Percentiles rank a stretch among this genome's conserved stretches.
phyloP scores from a whole-genome alignment of 2,329 filamentous ascomycete species.

The Aspergillus fumigatiaffinis region DNA sequence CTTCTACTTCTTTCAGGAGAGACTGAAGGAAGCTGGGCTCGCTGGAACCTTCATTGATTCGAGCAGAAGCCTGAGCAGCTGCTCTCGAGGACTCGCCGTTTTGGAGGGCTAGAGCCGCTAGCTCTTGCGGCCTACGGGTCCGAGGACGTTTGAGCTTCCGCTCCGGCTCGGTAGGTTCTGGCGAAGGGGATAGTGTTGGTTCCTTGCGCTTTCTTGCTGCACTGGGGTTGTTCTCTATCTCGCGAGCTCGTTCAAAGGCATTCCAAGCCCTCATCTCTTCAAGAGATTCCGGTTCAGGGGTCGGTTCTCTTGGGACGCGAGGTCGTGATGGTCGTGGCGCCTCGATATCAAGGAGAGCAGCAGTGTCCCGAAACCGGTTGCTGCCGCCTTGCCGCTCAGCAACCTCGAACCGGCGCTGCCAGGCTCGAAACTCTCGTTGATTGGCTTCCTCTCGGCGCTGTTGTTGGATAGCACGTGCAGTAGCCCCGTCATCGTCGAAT shows the following conservation, averaged over 20 bases:
- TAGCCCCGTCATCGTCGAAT: constrained; percentile 67
- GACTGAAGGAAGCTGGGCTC: constrained; percentile 81
- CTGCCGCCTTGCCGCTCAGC: constrained; percentile 74
- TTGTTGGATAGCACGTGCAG: constrained; percentile 54
- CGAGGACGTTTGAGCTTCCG: constrained; percentile 84
- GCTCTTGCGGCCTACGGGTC: constrained; percentile 63
- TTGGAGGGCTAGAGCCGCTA: constrained; percentile 43
- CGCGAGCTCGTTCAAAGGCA: constrained; percentile 78
- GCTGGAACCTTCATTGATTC: constrained; percentile 39
- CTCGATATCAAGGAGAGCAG: constrained; percentile 55
- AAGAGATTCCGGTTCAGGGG: constrained; percentile 64
- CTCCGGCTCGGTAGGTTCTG: constrained; percentile 64
- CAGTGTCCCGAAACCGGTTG: constrained; percentile 67
- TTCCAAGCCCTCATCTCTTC: constrained; percentile 87
- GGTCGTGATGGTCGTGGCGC: constrained; percentile 40
- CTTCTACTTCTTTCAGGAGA: constrained; percentile 81
- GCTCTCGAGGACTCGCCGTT: constrained; percentile 38
- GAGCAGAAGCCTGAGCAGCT: constrained; percentile 28
- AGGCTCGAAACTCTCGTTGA: constrained; percentile 61
- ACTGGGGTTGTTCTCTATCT: constrained; percentile 54
- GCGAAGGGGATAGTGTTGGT: constrained; percentile 73
- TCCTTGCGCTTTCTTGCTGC: constrained; percentile 49
- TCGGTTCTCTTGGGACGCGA: constrained; percentile 34
- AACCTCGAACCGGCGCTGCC: constrained; percentile 79
- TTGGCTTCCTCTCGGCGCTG: constrained; percentile 47